phyloP scores from a whole-genome alignment of 108 stramenopile genomes.

The Cyclostephanos invisitatus region DNA sequence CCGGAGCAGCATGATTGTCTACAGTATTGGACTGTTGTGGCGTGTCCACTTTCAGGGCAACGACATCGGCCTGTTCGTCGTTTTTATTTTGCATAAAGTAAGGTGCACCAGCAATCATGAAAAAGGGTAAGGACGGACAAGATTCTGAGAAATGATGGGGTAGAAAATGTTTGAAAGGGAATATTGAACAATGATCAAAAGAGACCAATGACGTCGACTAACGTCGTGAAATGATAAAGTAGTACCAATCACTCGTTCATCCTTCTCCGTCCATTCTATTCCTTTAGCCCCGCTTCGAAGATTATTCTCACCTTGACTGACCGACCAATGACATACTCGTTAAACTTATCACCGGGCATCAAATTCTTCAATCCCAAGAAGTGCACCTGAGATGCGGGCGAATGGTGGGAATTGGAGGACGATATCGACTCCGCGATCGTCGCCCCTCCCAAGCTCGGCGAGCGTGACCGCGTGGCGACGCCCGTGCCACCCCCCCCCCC shows the following conservation, averaged over 20 bases:
- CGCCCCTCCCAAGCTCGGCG: constrained; percentile 17
- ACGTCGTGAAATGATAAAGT: neutral
- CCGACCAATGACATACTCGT: constrained; percentile 53
- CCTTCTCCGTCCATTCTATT: neutral
- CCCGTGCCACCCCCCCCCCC: neutral
- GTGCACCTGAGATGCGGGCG: neutral
- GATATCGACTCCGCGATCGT: neutral
- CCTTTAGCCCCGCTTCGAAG: neutral
- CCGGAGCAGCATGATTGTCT: neutral
- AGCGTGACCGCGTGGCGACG: constrained; percentile 30
- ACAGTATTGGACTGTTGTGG: neutral
- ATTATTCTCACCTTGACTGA: constrained; percentile 42
- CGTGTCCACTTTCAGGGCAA: constrained; percentile 27
- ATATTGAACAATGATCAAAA: neutral
- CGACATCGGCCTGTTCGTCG: constrained; percentile 17
- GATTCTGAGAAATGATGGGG: neutral
- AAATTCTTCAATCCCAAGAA: constrained; percentile 55
- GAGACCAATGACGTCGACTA: constrained; percentile 2
- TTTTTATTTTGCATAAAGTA: too few relatives aligned
- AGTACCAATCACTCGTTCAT: neutral
- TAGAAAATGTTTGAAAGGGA: neutral
- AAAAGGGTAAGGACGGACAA: neutral
- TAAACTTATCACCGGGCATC: constrained; percentile 42
- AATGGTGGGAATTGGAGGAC: constrained; percentile 5
- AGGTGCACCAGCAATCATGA: too few relatives aligned